These are phyloP conservation scores for Nakaseomyces bracarensis DNA, from an alignment of 1,139 yeast species.

Conservation along the genomic window DNA sequence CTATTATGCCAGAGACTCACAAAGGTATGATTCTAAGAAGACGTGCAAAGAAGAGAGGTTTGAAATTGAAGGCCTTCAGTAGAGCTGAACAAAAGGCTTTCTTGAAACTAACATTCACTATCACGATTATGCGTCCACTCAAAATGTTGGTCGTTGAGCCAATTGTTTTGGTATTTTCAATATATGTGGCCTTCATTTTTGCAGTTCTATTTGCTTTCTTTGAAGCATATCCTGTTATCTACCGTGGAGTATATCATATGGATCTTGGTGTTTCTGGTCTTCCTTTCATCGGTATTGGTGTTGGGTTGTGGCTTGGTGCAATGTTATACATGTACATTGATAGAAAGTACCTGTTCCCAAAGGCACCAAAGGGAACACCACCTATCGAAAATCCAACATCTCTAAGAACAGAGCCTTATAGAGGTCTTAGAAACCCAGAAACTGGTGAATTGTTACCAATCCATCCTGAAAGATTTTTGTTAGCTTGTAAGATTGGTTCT, in stretches of 20 bases:
- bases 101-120: slow-evolving; percentile 35
- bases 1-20: slow-evolving; percentile 61
- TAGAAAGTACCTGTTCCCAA: slow-evolving; percentile 42
- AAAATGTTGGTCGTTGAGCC: slow-evolving; percentile 63
- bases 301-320: slow-evolving; percentile 54
- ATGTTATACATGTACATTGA: slow-evolving; percentile 43
- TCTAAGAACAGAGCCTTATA: slow-evolving; percentile 22
- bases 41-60: slow-evolving; percentile 53
- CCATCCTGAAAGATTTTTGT: slow-evolving; percentile 39
- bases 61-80: slow-evolving; percentile 37
- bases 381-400: slow-evolving; percentile 23
- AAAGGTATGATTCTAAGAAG: slow-evolving; percentile 49
- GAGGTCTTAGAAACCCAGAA: slow-evolving; percentile 33
- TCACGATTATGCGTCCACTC: slow-evolving; percentile 50
- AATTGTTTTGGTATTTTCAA: slow-evolving; percentile 55
- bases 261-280: slow-evolving; percentile 53
- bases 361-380: slow-evolving; percentile 52
- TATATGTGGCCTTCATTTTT: slow-evolving; percentile 63
- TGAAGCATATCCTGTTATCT: slow-evolving; percentile 69
- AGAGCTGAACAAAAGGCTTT: slow-evolving; percentile 30
- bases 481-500: slow-evolving; percentile 51
- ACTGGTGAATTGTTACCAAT: slow-evolving; percentile 44
- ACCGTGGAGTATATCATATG: slow-evolving; percentile 55
- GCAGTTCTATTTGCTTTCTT: slow-evolving; percentile 72
- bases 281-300: slow-evolving; percentile 60